phyloP scores from a whole-genome alignment of 139 green algal species.

The Closterium sp. region DNA sequence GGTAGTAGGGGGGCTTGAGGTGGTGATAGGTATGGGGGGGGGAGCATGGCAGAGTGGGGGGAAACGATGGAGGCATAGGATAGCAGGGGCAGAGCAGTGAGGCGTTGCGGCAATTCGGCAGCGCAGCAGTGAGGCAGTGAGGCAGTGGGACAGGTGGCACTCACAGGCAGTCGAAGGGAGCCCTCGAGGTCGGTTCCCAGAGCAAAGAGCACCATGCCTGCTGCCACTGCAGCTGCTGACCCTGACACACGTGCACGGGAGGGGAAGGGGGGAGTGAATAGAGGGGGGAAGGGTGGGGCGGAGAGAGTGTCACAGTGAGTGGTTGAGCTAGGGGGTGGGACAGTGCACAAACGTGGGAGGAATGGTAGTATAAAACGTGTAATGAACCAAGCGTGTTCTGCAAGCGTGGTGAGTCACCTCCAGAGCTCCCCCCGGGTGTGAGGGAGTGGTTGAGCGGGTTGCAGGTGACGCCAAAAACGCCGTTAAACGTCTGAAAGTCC shows the following conservation, averaged over 20 bases:
- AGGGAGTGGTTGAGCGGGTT: conserved; percentile 5
- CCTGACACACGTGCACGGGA: neutral
- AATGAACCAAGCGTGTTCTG: neutral
- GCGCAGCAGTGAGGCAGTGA: no score
- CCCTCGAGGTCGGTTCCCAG: conserved; percentile 13
- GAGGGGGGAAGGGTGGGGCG: neutral
- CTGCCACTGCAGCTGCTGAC: conserved; percentile 18
- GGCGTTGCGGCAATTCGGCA: no score
- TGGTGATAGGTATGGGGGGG: neutral
- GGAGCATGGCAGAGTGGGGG: neutral
- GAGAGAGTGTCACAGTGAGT: neutral
- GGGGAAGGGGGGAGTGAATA: neutral
- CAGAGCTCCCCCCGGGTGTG: conserved; percentile 22
- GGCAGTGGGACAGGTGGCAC: neutral
- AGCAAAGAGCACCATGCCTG: conserved; percentile 25
- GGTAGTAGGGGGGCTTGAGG: no score
- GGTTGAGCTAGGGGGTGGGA: no score
- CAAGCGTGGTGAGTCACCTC: neutral
- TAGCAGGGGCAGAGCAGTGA: no score
- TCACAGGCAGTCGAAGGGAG: conserved; percentile 19
- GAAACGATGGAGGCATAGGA: no score
- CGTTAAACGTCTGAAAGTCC: conserved; percentile 35
- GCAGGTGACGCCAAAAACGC: conserved; percentile 1
- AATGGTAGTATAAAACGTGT: neutral
- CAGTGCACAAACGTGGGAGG: no score